phyloP scores from a whole-genome alignment of 352 stramenopile genomes.

The Thraustochytrium sp. region DNA sequence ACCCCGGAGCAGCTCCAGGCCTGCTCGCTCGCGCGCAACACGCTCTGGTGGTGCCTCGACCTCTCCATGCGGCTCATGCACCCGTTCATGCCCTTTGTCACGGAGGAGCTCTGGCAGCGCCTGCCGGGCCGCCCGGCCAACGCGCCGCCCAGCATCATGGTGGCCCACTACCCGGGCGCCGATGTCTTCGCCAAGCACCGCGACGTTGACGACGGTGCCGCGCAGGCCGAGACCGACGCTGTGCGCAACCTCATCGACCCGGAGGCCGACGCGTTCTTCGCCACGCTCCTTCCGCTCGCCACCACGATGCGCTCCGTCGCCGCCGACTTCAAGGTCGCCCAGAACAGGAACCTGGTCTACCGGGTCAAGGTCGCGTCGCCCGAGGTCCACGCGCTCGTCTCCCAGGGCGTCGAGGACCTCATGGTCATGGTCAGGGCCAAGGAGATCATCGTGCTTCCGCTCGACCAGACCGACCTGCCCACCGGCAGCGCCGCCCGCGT shows the following conservation, averaged over 20 bases:
- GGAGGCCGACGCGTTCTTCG: conserved; percentile 82
- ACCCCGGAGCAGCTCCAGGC: conserved; percentile 57
- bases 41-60: conserved; percentile 65
- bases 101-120: conserved; percentile 92
- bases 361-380: conserved; percentile 79
- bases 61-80: conserved; percentile 75
- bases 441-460: conserved; percentile 66
- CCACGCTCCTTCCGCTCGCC: conserved; percentile 81
- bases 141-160: conserved; percentile 72
- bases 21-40: conserved; percentile 60
- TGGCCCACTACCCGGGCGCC: conserved; percentile 75
- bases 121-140: conserved; percentile 47
- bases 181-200: conserved; percentile 49
- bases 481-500: conserved; percentile 77
- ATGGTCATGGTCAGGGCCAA: conserved; percentile 81
- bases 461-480: conserved; percentile 42
- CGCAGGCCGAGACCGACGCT: background rate
- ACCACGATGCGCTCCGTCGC: conserved; percentile 85
- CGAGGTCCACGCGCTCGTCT: conserved; percentile 63
- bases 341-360: conserved; percentile 64
- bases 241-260: conserved; percentile 68
- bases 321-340: conserved; percentile 69
- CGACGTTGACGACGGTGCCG: background rate
- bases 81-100: conserved; percentile 99
- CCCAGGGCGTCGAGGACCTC: conserved; percentile 85